phyloP scores from a whole-genome alignment of 495 filamentous ascomycete genomes.

The Elasticomyces elasticus region DNA sequence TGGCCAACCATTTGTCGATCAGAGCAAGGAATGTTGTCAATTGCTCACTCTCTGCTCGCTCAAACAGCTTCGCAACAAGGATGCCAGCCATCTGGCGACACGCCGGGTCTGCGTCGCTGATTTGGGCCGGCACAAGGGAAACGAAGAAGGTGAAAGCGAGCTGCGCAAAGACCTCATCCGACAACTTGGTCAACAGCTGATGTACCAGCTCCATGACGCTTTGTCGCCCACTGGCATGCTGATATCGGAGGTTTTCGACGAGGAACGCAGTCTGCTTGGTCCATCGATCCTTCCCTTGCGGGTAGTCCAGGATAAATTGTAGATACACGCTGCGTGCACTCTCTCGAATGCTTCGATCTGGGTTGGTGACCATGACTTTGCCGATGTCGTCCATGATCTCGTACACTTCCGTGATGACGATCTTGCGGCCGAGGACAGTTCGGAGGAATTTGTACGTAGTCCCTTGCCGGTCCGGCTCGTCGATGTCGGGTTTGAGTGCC shows the following conservation, averaged over 20 bases:
- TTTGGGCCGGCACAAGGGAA: constrained; percentile 71
- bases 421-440: constrained; percentile 70
- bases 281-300: constrained; percentile 78
- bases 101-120: constrained; percentile 77
- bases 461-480: constrained; percentile 82
- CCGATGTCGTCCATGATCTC: constrained; percentile 81
- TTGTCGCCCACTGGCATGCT: constrained; percentile 73
- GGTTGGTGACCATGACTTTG: constrained; percentile 92
- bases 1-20: constrained; percentile 65
- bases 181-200: constrained; percentile 69
- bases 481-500: constrained; percentile 77
- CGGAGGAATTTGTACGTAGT: constrained; percentile 88
- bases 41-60: constrained; percentile 64
- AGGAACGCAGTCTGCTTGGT: constrained; percentile 82
- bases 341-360: constrained; percentile 74
- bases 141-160: constrained; percentile 73
- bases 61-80: constrained; percentile 69
- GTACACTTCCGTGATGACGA: constrained; percentile 80
- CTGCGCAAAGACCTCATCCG: constrained; percentile 69
- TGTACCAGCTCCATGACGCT: constrained; percentile 87
- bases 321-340: constrained; percentile 81
- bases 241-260: constrained; percentile 81
- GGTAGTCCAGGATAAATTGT: constrained; percentile 90
- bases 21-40: constrained; percentile 56
- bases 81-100: constrained; percentile 77